Percentiles rank a stretch among this genome's conserved stretches.
These are phyloP conservation scores for Mycena filopes DNA, from an alignment of 768 basidiomycete genomes.

Conservation along the genomic window DNA sequence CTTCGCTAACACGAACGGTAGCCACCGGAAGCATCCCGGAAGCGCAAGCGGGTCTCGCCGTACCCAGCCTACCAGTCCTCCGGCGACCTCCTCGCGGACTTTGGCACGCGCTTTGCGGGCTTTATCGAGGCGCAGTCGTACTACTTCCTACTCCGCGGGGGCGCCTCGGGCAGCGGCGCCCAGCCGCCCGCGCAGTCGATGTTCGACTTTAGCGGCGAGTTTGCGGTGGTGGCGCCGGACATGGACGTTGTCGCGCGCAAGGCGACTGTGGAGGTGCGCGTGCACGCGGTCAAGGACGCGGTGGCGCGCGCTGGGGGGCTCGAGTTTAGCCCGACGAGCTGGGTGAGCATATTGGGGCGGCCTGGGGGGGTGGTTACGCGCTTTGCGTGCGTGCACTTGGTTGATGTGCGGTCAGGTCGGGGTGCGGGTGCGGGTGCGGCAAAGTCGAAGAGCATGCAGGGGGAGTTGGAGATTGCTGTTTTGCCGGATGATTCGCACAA, in stretches of 20 bases:
- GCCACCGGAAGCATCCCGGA: conserved; percentile 36
- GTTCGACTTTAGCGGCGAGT: conserved; percentile 64
- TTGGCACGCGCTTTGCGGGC: conserved; percentile 36
- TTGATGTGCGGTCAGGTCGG: conserved; percentile 18
- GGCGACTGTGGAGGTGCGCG: conserved; percentile 40
- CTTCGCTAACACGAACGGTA: conserved; percentile 10
- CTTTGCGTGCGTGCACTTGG: conserved; percentile 48
- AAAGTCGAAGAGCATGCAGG: conserved; percentile 56
- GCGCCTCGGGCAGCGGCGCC: background rate
- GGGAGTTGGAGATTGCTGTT: conserved; percentile 66
- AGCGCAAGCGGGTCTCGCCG: conserved; percentile 34
- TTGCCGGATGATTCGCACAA: conserved; percentile 64
- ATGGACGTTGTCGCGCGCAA: conserved; percentile 49
- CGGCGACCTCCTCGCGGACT: conserved; percentile 41
- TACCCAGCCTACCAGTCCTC: conserved; percentile 50
- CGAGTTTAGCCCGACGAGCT: conserved; percentile 47
- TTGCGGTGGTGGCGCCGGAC: conserved; percentile 55
- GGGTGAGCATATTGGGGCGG: conserved; percentile 42
- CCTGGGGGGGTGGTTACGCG: conserved; percentile 47
- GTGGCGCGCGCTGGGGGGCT: conserved; percentile 48
- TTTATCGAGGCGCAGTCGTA: conserved; percentile 51
- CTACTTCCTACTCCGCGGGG: conserved; percentile 44
- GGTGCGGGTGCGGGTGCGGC: too few relatives aligned
- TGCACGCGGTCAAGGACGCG: conserved; percentile 46
- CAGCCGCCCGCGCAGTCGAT: conserved; percentile 34